A percentile compares a stretch with the other conserved stretches of the same genome.
These are phyloP conservation scores for Pseudogymnoascus sp. DNA, from an alignment of 2,329 filamentous ascomycete genomes.

Conservation along the genomic window DNA sequence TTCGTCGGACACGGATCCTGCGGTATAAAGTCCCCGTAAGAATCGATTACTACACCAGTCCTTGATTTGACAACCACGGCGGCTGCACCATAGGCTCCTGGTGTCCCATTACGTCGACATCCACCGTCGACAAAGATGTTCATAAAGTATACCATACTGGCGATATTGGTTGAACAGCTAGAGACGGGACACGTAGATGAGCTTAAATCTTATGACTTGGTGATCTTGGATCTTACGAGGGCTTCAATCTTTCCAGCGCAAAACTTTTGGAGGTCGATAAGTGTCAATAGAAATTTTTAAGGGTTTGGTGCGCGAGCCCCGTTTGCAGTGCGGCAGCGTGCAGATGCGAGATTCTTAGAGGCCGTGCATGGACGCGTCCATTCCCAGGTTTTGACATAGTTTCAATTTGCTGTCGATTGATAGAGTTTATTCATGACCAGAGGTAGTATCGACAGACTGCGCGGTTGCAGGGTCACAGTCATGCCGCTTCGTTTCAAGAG, in stretches of 20 bases:
- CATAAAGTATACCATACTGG: constrained; percentile 30
- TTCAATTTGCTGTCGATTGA: no score
- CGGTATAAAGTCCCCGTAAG: constrained; percentile 8
- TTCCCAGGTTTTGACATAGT: no score
- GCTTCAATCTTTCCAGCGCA: not conserved
- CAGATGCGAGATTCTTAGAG: not conserved
- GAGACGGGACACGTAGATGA: not conserved
- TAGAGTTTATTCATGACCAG: no score
- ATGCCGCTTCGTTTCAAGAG: no score
- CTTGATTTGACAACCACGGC: constrained; percentile 27
- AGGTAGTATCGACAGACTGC: no score
- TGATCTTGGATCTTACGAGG: not conserved
- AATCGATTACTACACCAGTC: constrained; percentile 2
- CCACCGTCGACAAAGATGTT: constrained; percentile 31
- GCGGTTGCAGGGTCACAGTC: no score
- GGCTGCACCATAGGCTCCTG: constrained; percentile 25
- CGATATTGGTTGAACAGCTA: not conserved
- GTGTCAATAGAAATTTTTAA: not conserved
- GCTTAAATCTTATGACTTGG: not conserved
- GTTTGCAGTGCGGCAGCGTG: not conserved
- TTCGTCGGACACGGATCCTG: constrained; percentile 23
- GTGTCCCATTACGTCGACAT: constrained; percentile 30
- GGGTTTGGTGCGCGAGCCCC: not conserved
- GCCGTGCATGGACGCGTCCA: not conserved
- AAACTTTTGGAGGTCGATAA: not conserved